Percentiles rank a stretch among this genome's conserved stretches.
phyloP scores from a whole-genome alignment of 2,329 filamentous ascomycete genomes.

The Xylaria sp. region DNA sequence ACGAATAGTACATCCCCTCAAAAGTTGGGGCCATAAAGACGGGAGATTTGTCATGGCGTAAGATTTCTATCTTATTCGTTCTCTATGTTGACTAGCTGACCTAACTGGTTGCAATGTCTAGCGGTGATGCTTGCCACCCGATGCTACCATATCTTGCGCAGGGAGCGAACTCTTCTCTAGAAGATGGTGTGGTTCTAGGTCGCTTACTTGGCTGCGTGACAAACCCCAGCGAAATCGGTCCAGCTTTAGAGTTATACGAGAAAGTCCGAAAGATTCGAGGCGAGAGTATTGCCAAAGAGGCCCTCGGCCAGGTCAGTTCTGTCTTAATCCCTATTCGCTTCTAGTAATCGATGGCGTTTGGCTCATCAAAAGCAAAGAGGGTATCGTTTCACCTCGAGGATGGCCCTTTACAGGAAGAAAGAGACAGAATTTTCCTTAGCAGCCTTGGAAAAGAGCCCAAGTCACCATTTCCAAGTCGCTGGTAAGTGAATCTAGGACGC shows the following conservation, averaged over 20 bases:
- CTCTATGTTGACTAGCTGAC: no score
- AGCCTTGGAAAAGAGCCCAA: slow-evolving; percentile 14
- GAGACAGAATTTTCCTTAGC: slow-evolving; percentile 9
- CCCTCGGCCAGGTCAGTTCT: slow-evolving; percentile 36
- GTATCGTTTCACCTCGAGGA: slow-evolving; percentile 15
- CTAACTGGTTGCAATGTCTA: background rate
- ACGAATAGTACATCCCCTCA: no score
- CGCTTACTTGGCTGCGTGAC: slow-evolving; percentile 40
- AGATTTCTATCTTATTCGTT: no score
- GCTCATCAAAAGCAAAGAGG: slow-evolving; percentile 1
- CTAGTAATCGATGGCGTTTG: no score
- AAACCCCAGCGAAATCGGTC: slow-evolving; percentile 28
- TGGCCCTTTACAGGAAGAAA: slow-evolving; percentile 10
- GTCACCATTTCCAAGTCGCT: slow-evolving; percentile 34
- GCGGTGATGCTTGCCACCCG: slow-evolving; percentile 41
- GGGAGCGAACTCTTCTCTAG: slow-evolving; percentile 41
- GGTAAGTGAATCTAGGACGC: slow-evolving; percentile 29
- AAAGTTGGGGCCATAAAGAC: no score
- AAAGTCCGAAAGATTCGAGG: slow-evolving; percentile 38
- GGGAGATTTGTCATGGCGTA: no score
- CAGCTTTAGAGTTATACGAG: slow-evolving; percentile 38
- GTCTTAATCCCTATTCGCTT: background rate
- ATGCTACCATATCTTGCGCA: slow-evolving; percentile 43
- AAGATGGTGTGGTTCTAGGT: slow-evolving; percentile 41
- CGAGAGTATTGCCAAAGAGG: slow-evolving; percentile 40